Evolutionary conservation across 805 yeast species (phyloP), one percentile per base, ranked within the genome.

Genomic region (Starmerella vaccinii): DNA sequence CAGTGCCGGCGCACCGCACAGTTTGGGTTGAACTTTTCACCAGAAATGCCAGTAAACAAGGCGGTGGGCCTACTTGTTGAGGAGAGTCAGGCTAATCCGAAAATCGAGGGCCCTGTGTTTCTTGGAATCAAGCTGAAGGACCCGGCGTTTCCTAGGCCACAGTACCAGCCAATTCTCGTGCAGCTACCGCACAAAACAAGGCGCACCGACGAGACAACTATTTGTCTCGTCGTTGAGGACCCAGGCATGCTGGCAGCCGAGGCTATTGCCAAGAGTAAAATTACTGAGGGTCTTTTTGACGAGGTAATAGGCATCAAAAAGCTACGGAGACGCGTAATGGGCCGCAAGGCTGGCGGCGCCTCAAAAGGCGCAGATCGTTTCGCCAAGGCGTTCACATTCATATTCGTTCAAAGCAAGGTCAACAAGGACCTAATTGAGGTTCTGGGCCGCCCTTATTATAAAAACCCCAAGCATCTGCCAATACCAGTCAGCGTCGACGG

Each of bases 251-350:
- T 40, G 2, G 27, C 45, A 6, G 55, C 46, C 16, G 40, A 50
- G 13, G 47, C 50, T 6, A 27, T 60, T 8, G 39, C 33, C 15
- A 33, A 35, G 10, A 26, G 42, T 8, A 22, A 38, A 5, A 13
- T 12, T 1, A 51, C 59, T 1, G 26, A 19, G 12, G 34, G 32
- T 7, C 49, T 60, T 22, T 60, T 60, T 26, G 63, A 59, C 50
- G 63, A 60, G 46, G 49, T 60, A 2, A 55, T 59, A 23, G 63
- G 63, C 9, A 60, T 60, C 1, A 62, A 62, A 22, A 58, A 57
- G 47, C 59, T 60, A 26, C 38, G 63, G 12, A 50, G 62, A 3
- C 56, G 63, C 13, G 33, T 60, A 10, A 51, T 52, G 16, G 55
- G 57, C 21, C 46, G 47, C 35, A 48, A 45, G 22, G 45, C 45